Evolutionary conservation across 306 rosid species (phyloP).

Genomic region (Trifolium repens): DNA sequence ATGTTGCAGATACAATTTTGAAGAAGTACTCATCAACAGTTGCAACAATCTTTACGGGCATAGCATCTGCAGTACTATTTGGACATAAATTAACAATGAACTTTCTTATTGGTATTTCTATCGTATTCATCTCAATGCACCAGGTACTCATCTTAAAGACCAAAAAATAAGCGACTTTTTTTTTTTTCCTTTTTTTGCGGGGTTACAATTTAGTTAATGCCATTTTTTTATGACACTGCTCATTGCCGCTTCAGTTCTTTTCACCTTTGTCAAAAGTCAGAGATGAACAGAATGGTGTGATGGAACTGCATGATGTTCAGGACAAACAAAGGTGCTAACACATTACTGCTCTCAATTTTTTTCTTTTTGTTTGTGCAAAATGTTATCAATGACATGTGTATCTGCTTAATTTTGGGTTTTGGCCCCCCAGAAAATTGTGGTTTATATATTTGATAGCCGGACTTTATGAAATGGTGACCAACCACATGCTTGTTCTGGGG

Average conservation of each 20-base stretch:
- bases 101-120: constrained; percentile 91
- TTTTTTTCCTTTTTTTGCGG: too few species aligned
- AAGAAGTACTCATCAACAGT: constrained; percentile 98
- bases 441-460: constrained; percentile 16
- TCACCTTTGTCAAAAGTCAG: constrained; percentile 80
- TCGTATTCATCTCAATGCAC: constrained; percentile 98
- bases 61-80: constrained; percentile 88
- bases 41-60: constrained; percentile 97
- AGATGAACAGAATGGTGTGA: constrained; percentile 77
- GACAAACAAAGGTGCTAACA: constrained; percentile 69
- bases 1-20: constrained; percentile 86
- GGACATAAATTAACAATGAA: constrained; percentile 95
- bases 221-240: constrained; percentile 20
- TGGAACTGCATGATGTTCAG: constrained; percentile 73
- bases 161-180: not conserved
- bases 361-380: not conserved
- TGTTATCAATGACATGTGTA: not conserved
- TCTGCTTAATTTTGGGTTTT: constrained; percentile 20
- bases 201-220: not conserved
- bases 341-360: constrained; percentile 26
- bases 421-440: not conserved
- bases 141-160: constrained; percentile 59
- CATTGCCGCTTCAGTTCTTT: constrained; percentile 71
- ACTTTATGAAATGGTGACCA: constrained; percentile 8
- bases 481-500: constrained; percentile 29